Evolutionary conservation across 208 protist species (phyloP), one percentile per base, ranked within the genome.

Genomic region (Crithidia bombi): DNA sequence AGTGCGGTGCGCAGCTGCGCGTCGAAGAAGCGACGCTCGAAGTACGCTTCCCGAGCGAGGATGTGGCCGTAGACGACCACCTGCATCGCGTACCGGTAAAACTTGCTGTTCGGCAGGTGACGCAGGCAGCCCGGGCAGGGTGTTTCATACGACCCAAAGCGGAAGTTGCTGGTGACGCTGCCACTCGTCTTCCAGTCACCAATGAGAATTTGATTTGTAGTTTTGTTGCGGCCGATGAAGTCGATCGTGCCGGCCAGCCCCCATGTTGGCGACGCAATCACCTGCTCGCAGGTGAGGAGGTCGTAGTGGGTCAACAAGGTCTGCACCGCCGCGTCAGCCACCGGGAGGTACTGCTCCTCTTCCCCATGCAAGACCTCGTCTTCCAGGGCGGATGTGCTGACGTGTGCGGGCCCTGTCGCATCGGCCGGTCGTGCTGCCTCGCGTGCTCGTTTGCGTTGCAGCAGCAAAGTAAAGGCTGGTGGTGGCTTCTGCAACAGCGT

Each of bases 181-280:
- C 88, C 88, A n/a, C 82, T 91, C 44, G 91, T 96, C 68, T 96
- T 96, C 89, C 91, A 96, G 71, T 96, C 91, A 14, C 86, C 91
- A 36, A 96, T 89, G 5, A 96, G 65, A 54, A 96, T 69, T n/a
- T 69, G 62, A 3, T 80, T 69, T 17, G 75, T 86, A 23, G 17
- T 32, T 58, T 88, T 87, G 79, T 94, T 85, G 10, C 84, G 81
- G 17, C 74, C 91, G 26, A 96, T 67, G 38, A 96, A 82, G 74
- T 96, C 91, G 33, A 96, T 82, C 19, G 91, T 96, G 33, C 91
- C 87, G 12, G 82, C 91, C 35, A 96, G 69, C 23, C 89, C 85
- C 81, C 82, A 90, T 23, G 50, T 59, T 25, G 86, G 81, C 3
- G 75, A 65, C 9, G 91, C 91, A 46, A 94, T 76, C 28, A 92